Conservation (phyloP, 2,329 filamentous ascomycete genomes). For the Clonostachys sp. region DNA sequence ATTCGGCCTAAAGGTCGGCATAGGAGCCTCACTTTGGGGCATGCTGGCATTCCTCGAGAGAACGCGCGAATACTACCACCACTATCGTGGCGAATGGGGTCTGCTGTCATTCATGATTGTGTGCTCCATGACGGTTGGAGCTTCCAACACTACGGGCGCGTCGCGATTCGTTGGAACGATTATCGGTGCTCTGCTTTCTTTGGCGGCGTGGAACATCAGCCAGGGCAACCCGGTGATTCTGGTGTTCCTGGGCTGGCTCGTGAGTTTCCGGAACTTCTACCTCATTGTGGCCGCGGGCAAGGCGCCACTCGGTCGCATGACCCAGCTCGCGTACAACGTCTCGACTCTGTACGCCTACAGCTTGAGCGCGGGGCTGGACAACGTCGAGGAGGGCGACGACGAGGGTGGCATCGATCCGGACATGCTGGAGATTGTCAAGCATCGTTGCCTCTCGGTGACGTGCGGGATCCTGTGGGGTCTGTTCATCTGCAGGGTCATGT, state of each 20-base stretch:
- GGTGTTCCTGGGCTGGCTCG: conserved; percentile 74
- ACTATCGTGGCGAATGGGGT: conserved; percentile 96
- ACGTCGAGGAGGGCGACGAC: conserved; percentile 77
- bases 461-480: conserved; percentile 92
- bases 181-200: conserved; percentile 71
- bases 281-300: conserved; percentile 81
- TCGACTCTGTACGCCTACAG: conserved; percentile 96
- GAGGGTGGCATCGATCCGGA: conserved; percentile 80
- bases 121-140: conserved; percentile 94
- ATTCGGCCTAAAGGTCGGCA: conserved; percentile 90
- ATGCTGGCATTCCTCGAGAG: conserved; percentile 79
- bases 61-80: conserved; percentile 75
- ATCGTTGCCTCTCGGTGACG: conserved; percentile 83
- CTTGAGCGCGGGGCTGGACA: conserved; percentile 72
- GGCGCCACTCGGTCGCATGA: conserved; percentile 88
- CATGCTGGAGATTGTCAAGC: conserved; percentile 82
- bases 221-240: conserved; percentile 70
- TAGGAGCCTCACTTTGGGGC: conserved; percentile 84
- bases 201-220: conserved; percentile 73
- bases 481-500: conserved; percentile 82
- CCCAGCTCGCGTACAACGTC: conserved; percentile 93
- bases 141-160: conserved; percentile 87
- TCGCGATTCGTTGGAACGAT: conserved; percentile 84
- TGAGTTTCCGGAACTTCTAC: conserved; percentile 82
- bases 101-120: conserved; percentile 97